phyloP scores from a whole-genome alignment of 352 stramenopile species.

The Pythium dissotocum region DNA sequence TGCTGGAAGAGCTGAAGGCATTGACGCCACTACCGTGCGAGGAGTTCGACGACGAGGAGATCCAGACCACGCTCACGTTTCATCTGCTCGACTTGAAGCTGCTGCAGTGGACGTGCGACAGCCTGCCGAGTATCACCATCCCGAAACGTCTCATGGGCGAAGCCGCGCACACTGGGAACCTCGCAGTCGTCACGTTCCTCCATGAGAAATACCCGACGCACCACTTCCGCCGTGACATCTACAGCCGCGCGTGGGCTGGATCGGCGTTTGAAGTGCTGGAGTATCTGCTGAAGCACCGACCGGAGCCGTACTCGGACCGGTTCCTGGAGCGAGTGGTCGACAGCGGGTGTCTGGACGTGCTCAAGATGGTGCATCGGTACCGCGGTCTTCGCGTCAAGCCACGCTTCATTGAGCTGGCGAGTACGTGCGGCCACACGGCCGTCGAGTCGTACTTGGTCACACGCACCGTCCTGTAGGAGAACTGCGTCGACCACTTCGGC shows the following conservation, averaged over 20 bases:
- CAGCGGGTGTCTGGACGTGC: conserved; percentile 5
- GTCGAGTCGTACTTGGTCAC: neutral
- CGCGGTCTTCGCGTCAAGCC: conserved; percentile 1
- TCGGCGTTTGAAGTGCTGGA: conserved; percentile 12
- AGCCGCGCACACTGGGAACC: conserved; percentile 4
- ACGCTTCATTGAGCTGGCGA: neutral
- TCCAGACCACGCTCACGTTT: neutral
- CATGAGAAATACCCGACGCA: conserved; percentile 7
- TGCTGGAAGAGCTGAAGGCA: conserved; percentile 16
- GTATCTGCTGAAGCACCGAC: conserved; percentile 17
- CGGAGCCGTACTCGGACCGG: conserved; percentile 14
- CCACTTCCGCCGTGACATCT: conserved; percentile 18
- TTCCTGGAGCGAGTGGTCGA: conserved; percentile 13
- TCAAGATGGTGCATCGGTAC: conserved; percentile 16
- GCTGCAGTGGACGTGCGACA: conserved; percentile 10
- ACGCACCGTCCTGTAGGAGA: neutral
- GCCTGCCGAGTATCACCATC: conserved; percentile 2
- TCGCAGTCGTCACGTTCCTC: conserved; percentile 15
- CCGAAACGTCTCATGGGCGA: conserved; percentile 18
- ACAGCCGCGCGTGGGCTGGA: conserved; percentile 3
- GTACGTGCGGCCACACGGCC: neutral
- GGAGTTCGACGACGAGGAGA: neutral
- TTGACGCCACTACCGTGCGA: neutral
- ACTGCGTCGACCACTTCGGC: too few relatives aligned
- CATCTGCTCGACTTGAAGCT: conserved; percentile 9